Conservation (phyloP, 202 grass and related monocot genomes). For the Schoenoplectus triqueter region DNA sequence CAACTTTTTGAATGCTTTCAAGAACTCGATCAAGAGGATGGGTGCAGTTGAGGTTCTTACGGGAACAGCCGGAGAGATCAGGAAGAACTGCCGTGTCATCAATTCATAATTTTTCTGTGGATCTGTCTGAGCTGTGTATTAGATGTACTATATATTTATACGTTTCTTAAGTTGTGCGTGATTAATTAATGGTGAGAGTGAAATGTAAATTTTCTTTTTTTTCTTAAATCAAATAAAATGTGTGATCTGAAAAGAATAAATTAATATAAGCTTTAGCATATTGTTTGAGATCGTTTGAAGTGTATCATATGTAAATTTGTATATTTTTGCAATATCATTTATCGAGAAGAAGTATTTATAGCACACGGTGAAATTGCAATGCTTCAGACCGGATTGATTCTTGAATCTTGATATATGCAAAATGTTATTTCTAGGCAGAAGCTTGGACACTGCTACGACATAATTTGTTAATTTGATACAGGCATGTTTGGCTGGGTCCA, state of each 20-base stretch:
- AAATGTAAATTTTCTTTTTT: conserved; percentile 15
- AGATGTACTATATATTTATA: not conserved
- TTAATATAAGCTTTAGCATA: not conserved
- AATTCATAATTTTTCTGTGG: conserved; percentile 36
- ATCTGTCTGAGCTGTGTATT: not conserved
- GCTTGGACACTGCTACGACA: no score
- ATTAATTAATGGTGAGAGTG: conserved; percentile 3
- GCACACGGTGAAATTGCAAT: not conserved
- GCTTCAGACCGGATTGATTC: not conserved
- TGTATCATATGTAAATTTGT: not conserved
- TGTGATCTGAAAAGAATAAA: not conserved
- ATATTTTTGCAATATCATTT: not conserved
- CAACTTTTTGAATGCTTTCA: conserved; percentile 62
- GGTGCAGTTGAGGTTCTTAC: conserved; percentile 52
- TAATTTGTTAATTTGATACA: no score
- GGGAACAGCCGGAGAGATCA: conserved; percentile 46
- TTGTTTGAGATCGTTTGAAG: conserved; percentile 13
- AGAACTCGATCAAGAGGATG: conserved; percentile 65
- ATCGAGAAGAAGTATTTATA: not conserved
- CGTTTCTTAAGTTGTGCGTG: not conserved
- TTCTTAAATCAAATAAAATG: not conserved
- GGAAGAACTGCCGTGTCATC: conserved; percentile 54
- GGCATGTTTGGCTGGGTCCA: not conserved
- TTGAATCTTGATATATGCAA: no score
- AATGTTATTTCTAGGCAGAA: no score